Percentiles rank a stretch among this genome's conserved stretches.
phyloP scores from a whole-genome alignment of 345 rosid genomes.

The Lenwebbia sp. region DNA sequence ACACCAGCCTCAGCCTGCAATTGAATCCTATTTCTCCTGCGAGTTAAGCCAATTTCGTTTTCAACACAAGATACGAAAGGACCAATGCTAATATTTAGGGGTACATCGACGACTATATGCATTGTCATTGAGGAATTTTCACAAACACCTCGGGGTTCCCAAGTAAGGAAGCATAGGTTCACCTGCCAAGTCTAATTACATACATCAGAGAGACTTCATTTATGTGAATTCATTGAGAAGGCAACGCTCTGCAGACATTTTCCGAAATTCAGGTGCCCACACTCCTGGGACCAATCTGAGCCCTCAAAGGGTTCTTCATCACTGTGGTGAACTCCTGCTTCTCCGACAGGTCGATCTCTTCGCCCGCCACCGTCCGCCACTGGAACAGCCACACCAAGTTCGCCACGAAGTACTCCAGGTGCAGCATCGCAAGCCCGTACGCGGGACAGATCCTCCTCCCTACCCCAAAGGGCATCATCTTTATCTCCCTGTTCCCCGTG shows the following conservation, averaged over 20 bases:
- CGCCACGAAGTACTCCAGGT: slow-evolving; percentile 5
- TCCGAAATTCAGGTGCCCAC: background rate
- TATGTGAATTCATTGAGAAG: background rate
- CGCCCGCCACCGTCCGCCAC: background rate
- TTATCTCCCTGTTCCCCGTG: slow-evolving; percentile 6
- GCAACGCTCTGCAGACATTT: background rate
- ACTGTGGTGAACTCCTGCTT: background rate
- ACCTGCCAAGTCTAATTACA: no score
- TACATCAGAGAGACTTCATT: background rate
- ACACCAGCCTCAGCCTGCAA: background rate
- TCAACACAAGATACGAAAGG: background rate
- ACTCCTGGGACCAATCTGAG: background rate
- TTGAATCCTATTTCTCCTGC: background rate
- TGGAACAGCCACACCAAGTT: background rate
- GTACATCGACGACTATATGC: background rate
- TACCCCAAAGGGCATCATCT: slow-evolving; percentile 10
- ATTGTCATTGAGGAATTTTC: background rate
- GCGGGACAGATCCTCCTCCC: slow-evolving; percentile 7
- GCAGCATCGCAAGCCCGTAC: background rate
- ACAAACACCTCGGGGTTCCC: background rate
- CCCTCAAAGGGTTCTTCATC: slow-evolving; percentile 8
- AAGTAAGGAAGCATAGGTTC: background rate
- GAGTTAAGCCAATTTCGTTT: background rate
- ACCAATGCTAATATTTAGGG: background rate
- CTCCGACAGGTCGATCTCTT: slow-evolving; percentile 2